phyloP scores from a whole-genome alignment of 164 flowering plant species.

The Magnolia changhungtana region DNA sequence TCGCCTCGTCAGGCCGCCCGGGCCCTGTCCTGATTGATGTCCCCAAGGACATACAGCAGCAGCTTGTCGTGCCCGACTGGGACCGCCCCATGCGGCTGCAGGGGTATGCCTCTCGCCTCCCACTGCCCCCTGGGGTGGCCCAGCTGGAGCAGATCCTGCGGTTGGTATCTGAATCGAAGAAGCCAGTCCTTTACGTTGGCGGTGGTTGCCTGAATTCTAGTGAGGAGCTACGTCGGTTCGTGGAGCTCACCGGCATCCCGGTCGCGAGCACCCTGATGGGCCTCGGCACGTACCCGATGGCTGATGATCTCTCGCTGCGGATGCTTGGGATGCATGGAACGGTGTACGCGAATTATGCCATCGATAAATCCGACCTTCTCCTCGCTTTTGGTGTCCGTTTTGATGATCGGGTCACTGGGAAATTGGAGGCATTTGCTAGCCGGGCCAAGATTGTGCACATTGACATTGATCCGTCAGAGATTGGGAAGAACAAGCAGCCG shows the following conservation, averaged over 20 bases:
- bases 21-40: constrained; percentile 70
- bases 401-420: constrained; percentile 73
- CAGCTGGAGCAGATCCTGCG: constrained; percentile 54
- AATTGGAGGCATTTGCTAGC: constrained; percentile 69
- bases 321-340: constrained; percentile 86
- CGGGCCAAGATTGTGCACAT: constrained; percentile 71
- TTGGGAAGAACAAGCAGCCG: constrained; percentile 75
- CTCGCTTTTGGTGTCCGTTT: constrained; percentile 75
- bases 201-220: constrained; percentile 72
- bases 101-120: constrained; percentile 51
- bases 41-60: constrained; percentile 66
- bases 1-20: constrained; percentile 54
- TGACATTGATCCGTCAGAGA: constrained; percentile 68
- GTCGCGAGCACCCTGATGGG: constrained; percentile 77
- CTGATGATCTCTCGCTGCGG: constrained; percentile 44
- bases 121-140: constrained; percentile 25
- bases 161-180: constrained; percentile 51
- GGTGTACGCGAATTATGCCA: constrained; percentile 67
- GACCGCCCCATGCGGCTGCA: constrained; percentile 34
- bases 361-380: constrained; percentile 51
- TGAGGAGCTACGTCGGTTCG: constrained; percentile 48
- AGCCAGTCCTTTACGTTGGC: constrained; percentile 62
- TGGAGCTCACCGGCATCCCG: constrained; percentile 61
- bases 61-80: constrained; percentile 55
- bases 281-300: constrained; percentile 44